Evolutionary conservation across 2,329 filamentous ascomycete species (phyloP).

Genomic region (Ophiocordyceps sinensis): DNA sequence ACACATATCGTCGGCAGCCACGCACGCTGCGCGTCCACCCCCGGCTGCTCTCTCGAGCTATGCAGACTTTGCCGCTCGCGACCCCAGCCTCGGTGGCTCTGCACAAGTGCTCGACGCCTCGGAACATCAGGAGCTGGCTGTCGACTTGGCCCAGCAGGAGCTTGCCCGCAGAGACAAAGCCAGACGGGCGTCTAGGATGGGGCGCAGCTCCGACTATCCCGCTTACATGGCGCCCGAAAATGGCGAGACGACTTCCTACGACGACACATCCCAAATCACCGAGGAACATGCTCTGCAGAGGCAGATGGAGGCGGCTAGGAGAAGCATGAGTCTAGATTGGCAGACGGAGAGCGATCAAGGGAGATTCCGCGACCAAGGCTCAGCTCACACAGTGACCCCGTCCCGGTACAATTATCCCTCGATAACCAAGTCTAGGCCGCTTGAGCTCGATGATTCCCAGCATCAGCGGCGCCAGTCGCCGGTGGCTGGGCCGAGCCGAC

Average conservation of each 20-base stretch:
- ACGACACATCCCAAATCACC: background rate
- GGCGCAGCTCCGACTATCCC: slow-evolving; percentile 8
- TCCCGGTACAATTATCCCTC: slow-evolving; percentile 40
- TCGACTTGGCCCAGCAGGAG: slow-evolving; percentile 62
- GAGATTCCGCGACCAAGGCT: slow-evolving; percentile 5
- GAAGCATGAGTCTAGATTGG: slow-evolving; percentile 21
- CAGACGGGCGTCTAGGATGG: slow-evolving; percentile 40
- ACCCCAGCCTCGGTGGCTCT: slow-evolving; percentile 45
- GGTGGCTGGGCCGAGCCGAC: slow-evolving; percentile 16
- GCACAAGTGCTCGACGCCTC: slow-evolving; percentile 51
- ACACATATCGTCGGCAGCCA: slow-evolving; percentile 26
- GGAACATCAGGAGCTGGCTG: slow-evolving; percentile 60
- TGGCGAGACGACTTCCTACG: background rate
- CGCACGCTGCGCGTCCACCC: slow-evolving; percentile 7
- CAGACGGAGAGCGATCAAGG: slow-evolving; percentile 11
- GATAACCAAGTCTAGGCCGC: slow-evolving; percentile 34
- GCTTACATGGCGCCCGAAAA: background rate
- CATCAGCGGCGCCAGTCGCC: slow-evolving; percentile 6
- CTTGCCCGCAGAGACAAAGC: slow-evolving; percentile 51
- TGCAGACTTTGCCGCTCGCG: slow-evolving; percentile 34
- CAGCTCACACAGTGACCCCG: slow-evolving; percentile 11
- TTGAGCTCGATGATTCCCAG: slow-evolving; percentile 23
- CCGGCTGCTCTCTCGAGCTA: slow-evolving; percentile 19
- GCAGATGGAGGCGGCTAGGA: slow-evolving; percentile 39
- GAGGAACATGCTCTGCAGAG: slow-evolving; percentile 30